Evolutionary conservation across 495 filamentous ascomycete species (phyloP), one percentile per base, ranked within the genome.

Genomic region (Aspergillus avenaceus): DNA sequence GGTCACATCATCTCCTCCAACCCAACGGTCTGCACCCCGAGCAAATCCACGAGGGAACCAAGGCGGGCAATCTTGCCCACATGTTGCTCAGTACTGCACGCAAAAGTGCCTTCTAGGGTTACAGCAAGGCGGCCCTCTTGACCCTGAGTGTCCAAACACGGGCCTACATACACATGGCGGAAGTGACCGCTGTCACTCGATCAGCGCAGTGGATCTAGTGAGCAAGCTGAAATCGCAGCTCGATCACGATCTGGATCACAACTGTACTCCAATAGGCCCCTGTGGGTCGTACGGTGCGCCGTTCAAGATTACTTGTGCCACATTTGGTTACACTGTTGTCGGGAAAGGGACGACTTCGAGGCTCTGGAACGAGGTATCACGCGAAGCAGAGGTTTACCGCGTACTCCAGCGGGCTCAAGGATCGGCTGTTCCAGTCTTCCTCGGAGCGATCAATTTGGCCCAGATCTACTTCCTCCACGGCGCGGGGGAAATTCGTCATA

Each of bases 91-190:
- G 25, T 74, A 74, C 47, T 79, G 70, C 42, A 76, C 71, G 1
- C 70, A 77, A 52, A 57, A 59, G 14, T 79, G 67, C 52, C 63
- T 79, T 27, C 60, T 67, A 4, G 70, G 73, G 3, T 50, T 79
- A 16, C 60, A 73, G n/a, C 48, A 50, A 4, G 60, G 69, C 0
- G 48, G 34, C 16, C 5, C 26, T 4, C 57, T 77, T 14, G 74
- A 79, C 45, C 23, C 41, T n/a, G 2, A 6, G 8, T 79, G 72
- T 52, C 73, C 69, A 31, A 78, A 79, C 47, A 52, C 70, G 3
- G 16, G 48, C 3, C 46, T 59, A 16, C 66, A 77, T 36, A 3
- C n/a, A 4, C 32, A 18, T 6, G 9, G 32, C 32, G 6, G 19
- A 18, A 16, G 19, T 3, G 32, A 18, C 3, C n/a, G 1, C 8